phyloP scores from a whole-genome alignment of 1,284 basidiomycete species.

The Papiliotrema nemorosa region DNA sequence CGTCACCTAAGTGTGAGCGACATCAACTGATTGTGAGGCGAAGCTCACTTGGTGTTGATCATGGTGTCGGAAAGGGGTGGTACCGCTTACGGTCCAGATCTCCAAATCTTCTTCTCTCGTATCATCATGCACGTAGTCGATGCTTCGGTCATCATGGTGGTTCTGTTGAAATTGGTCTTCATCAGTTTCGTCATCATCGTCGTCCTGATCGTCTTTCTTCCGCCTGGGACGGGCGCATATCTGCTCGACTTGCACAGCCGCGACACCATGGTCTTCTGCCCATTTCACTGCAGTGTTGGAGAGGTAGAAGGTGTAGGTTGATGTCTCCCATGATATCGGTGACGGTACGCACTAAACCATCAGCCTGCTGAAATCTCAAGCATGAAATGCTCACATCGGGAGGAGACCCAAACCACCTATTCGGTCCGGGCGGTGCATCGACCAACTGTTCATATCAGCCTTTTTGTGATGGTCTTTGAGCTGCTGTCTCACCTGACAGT shows the following conservation, averaged over 20 bases:
- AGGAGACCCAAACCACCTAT: conserved; percentile 34
- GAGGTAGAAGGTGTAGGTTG: conserved; percentile 31
- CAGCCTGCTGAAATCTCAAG: too few relatives aligned
- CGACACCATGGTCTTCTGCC: conserved; percentile 19
- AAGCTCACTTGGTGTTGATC: conserved; percentile 16
- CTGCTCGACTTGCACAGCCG: conserved; percentile 35
- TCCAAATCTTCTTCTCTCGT: conserved; percentile 15
- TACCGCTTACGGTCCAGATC: conserved; percentile 14
- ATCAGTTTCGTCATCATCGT: conserved; percentile 11
- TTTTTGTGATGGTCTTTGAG: background rate
- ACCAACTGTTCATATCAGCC: conserved; percentile 18
- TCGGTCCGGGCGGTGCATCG: conserved; percentile 39
- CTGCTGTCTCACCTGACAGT: conserved; percentile 35
- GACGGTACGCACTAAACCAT: conserved; percentile 30
- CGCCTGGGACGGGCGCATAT: conserved; percentile 26
- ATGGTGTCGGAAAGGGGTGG: conserved; percentile 17
- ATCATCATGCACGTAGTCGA: conserved; percentile 10
- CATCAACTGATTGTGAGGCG: background rate
- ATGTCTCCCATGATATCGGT: conserved; percentile 11
- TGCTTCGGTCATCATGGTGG: background rate
- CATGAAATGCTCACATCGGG: conserved; percentile 39
- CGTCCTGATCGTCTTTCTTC: conserved; percentile 15
- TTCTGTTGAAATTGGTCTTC: background rate
- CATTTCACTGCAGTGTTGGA: conserved; percentile 14
- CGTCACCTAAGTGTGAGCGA: conserved; percentile 13